These are phyloP conservation scores for Aquanectria penicillioides DNA, from an alignment of 2,329 filamentous ascomycete genomes.

Conservation along the genomic window DNA sequence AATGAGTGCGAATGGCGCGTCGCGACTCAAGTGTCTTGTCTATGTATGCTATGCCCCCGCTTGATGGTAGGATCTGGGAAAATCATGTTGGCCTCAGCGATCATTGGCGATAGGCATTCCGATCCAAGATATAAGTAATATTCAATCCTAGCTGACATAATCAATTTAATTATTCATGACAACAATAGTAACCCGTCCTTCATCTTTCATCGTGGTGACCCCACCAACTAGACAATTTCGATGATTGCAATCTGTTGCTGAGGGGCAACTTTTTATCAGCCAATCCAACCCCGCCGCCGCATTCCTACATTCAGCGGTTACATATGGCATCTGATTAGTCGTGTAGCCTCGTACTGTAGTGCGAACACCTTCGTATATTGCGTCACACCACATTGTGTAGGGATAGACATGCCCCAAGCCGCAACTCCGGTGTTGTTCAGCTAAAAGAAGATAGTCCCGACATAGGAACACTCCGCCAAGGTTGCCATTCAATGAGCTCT, in stretches of 20 bases:
- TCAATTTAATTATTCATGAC: not conserved
- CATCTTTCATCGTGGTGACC: not conserved
- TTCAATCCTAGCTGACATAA: too few species aligned
- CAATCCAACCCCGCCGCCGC: not conserved
- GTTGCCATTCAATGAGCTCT: not conserved
- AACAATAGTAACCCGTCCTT: too few species aligned
- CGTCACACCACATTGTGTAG: not conserved
- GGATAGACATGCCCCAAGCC: not conserved
- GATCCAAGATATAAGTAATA: too few species aligned
- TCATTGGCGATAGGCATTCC: too few species aligned
- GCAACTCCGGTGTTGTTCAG: not conserved
- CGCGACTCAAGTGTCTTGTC: too few species aligned
- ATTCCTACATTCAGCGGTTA: not conserved
- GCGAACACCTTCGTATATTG: constrained; percentile 6
- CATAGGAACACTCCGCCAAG: not conserved
- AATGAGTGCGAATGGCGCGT: too few species aligned
- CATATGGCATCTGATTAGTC: not conserved
- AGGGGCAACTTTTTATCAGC: not conserved
- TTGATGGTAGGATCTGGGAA: too few species aligned
- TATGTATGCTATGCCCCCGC: too few species aligned
- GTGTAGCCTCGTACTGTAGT: not conserved
- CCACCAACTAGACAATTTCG: not conserved
- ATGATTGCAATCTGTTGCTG: not conserved
- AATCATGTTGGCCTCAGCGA: too few species aligned
- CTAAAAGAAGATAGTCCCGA: not conserved